Evolutionary conservation across 768 basidiomycete species (phyloP), one percentile per base, ranked within the genome.

Genomic region (Tremella mesenterica): DNA sequence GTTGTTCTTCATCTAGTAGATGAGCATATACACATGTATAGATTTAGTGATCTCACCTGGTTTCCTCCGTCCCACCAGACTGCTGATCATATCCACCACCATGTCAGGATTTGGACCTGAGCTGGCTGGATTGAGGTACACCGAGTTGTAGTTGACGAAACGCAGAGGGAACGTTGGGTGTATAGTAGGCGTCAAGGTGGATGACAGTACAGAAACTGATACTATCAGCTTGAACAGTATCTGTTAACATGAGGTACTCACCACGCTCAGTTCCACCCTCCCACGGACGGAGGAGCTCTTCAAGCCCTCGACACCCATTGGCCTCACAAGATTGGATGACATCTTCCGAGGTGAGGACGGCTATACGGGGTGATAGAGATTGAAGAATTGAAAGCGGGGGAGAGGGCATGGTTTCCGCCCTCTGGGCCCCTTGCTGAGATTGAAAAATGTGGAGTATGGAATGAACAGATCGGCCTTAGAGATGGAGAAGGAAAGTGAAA

Each of bases 211-310:
- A 8, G 72, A 70, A 9, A 71, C 70, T 73, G 33, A 31, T n/a
- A 31, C 14, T 18, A 14, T 47, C 26, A 58, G 52, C 39, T 21
- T 33, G 31, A 5, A 21, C 20, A 14, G 39, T 3, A 7, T 23
- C 44, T 3, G n/a, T 18, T 20, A 1, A 6, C 33, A 12, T 44
- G 18, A 26, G 2, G 14, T 27, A 47, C 67, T 62, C 14, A 71
- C 72, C 72, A 50, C 66, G 50, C 58, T 73, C 72, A 2, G 69
- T 61, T 2, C 53, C 49, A 16, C 65, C 59, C 49, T 73, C 68
- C 72, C 72, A 73, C 30, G 72, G 72, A 38, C 65, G 57, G 34
- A 73, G 56, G 12, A 73, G 55, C 55, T 73, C 70, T 21, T 73
- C 72, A 31, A 73, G 50, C 3, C 70, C 67, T 29, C 59, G 57